Evolutionary conservation across 2,329 filamentous ascomycete genomes (phyloP).

Genomic region (Botrytis porri): DNA sequence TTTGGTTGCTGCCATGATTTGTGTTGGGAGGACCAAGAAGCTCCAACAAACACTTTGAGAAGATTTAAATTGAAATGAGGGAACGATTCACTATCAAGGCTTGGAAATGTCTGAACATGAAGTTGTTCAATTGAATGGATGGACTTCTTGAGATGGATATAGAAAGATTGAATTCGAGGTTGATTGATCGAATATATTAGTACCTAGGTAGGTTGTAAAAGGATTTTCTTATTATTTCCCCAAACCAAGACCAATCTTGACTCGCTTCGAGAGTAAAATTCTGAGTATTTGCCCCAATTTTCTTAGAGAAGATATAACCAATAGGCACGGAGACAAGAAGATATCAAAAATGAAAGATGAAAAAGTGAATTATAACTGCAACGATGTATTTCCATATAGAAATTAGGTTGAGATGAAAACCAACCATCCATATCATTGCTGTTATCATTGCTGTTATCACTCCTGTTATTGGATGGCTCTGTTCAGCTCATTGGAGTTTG

Average conservation of each 20-base stretch:
- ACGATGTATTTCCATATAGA: too few species aligned
- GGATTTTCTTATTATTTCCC: not conserved
- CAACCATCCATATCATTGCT: not conserved
- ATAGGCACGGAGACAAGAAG: not conserved
- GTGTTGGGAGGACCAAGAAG: not conserved
- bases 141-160: not conserved
- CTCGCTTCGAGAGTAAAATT: not conserved
- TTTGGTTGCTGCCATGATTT: constrained; percentile 14
- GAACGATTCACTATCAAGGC: constrained; percentile 2
- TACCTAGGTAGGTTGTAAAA: not conserved
- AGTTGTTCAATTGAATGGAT: not conserved
- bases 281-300: not conserved
- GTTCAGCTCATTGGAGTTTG: not conserved
- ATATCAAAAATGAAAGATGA: not conserved
- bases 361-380: not conserved
- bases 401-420: not conserved
- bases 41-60: constrained; percentile 1
- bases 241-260: not conserved
- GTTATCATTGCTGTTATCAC: not conserved
- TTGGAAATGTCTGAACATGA: not conserved
- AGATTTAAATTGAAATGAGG: not conserved
- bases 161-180: not conserved
- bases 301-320: not conserved
- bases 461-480: not conserved
- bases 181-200: not conserved